A percentile compares a stretch with the other conserved stretches of the same genome.
These are phyloP conservation scores for Solanum pennellii DNA, from an alignment of 257 asterid species.

Conservation along the genomic window DNA sequence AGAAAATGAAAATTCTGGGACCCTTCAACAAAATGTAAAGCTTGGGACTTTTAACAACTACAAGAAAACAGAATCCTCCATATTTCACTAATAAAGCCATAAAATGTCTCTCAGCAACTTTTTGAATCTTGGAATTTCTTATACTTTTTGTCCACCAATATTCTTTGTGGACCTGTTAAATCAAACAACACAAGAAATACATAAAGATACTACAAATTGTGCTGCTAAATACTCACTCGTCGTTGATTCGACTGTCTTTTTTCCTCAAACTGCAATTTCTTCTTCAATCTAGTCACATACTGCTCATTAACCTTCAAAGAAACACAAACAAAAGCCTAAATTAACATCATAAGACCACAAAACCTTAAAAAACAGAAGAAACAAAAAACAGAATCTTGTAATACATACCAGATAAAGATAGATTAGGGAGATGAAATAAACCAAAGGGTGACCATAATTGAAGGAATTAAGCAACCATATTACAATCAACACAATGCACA, in stretches of 20 bases:
- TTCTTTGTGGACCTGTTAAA: not conserved
- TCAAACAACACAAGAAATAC: not conserved
- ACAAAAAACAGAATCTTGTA: not conserved
- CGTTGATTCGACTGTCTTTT: constrained; percentile 63
- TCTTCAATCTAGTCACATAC: constrained; percentile 62
- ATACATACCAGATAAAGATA: constrained; percentile 62
- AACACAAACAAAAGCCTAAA: not conserved
- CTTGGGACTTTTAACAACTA: not conserved
- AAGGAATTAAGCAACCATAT: constrained; percentile 65
- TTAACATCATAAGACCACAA: not conserved
- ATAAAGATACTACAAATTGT: not conserved
- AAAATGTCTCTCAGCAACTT: not conserved
- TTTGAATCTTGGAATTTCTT: not conserved
- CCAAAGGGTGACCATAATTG: constrained; percentile 49
- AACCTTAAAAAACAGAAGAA: not conserved
- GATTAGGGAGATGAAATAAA: constrained; percentile 49
- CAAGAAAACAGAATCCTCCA: not conserved
- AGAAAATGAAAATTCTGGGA: not conserved
- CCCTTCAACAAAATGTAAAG: not conserved
- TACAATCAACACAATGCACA: constrained; percentile 50
- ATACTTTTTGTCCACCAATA: not conserved
- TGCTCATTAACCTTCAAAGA: constrained; percentile 62
- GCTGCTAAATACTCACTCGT: constrained; percentile 36
- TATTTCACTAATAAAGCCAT: not conserved
- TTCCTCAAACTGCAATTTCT: constrained; percentile 74